A percentile compares a stretch with the other conserved stretches of the same genome.
These are phyloP conservation scores for Pyrenopolyporus hunteri DNA, from an alignment of 495 filamentous ascomycete genomes.

Conservation along the genomic window DNA sequence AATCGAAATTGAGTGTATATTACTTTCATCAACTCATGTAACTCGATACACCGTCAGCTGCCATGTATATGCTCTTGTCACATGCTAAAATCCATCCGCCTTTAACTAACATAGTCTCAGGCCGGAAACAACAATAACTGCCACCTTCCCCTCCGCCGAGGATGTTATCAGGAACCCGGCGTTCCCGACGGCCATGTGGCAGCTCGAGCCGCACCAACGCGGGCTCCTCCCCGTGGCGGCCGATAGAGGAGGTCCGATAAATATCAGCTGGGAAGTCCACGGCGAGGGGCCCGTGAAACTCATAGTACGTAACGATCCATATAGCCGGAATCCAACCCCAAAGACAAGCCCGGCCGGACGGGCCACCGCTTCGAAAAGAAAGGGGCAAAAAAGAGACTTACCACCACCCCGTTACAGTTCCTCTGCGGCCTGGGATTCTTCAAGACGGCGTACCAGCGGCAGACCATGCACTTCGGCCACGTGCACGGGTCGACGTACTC, in stretches of 20 bases:
- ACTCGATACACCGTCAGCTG: no score
- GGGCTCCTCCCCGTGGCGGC: conserved; percentile 66
- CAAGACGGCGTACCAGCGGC: conserved; percentile 73
- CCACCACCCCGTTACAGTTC: conserved; percentile 48
- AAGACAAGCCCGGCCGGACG: background rate
- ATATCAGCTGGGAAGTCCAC: conserved; percentile 79
- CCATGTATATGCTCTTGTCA: background rate
- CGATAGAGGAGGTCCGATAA: conserved; percentile 69
- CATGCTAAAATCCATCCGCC: background rate
- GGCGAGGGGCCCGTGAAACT: conserved; percentile 72
- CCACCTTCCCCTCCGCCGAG: conserved; percentile 45
- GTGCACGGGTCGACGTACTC: conserved; percentile 68
- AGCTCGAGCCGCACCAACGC: conserved; percentile 63
- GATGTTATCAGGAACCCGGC: conserved; percentile 51
- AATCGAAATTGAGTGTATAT: no score
- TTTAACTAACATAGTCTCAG: background rate
- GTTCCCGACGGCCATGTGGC: conserved; percentile 61
- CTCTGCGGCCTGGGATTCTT: conserved; percentile 69
- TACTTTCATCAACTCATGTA: background rate
- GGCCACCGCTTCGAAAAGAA: background rate
- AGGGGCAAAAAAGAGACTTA: background rate
- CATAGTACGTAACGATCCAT: conserved; percentile 60
- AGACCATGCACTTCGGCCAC: conserved; percentile 78
- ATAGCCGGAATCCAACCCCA: background rate
- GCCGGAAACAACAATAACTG: conserved; percentile 4